Base-by-base conservation (phyloP, 192 early-diverging fungal genomes). In the Backusella tuberculispora region DNA sequence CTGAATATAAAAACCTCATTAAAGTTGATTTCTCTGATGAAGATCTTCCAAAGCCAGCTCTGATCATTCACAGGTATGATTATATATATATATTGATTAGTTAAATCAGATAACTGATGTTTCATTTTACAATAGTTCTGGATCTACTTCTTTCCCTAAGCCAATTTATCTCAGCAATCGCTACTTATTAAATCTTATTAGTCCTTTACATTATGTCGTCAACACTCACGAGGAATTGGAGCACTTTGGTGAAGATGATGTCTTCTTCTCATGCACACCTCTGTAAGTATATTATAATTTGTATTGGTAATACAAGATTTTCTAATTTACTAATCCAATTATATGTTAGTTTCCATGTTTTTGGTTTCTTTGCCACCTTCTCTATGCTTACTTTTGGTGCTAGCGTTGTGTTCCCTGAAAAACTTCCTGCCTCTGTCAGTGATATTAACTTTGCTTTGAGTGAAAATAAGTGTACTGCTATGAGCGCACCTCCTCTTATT, bases 161-260 rank as follows among this genome's bases (percentile, higher is more conserved):
- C 73, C 73, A 34, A 74, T 74, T 50, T 40, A 21, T 19, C 21
- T 74, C 29, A 74, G 64, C 24, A 66, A 74, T 19, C 46, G 47
- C 13, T 67, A 38, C 64, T 2, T 67, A n/a, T n/a, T 74, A 12
- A 47, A 38, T 14, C 14, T 67, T 6, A 2, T 40, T 5, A 40
- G 38, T 67, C 19, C 65, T 53, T 50, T 65, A 12, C 45, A 38
- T 29, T 21, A 67, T 74, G 17, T 37, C 19, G 9, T 9, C 3
- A 19, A 7, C 15, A 12, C n/a, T 66, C 37, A 4, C 56, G 17
- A 21, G n/a, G 15, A 67, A 38, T 12, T n/a, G 19, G 37, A 38
- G 13, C 64, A 17, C 21, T 26, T 40, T 41, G 1, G 14, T 50
- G 44, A 42, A 46, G 34, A 38, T 19, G 47, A 63, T 14, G 43